A percentile compares a stretch with the other conserved stretches of the same genome.
Evolutionary conservation across 768 basidiomycete species (phyloP).

Genomic region (Erythrobasidium yunnanense): DNA sequence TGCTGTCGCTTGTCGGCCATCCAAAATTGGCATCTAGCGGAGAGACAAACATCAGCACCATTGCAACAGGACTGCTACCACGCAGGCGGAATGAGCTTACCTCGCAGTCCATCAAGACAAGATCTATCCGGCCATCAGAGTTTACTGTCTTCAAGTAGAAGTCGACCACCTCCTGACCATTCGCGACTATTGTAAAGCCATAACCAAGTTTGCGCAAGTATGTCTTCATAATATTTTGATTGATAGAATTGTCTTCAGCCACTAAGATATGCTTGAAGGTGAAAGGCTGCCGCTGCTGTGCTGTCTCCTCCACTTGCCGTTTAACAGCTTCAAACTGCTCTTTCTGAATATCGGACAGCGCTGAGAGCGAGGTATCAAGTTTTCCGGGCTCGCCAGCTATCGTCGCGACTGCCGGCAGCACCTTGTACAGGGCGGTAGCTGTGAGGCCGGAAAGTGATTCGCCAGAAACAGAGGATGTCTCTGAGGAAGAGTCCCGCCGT

Average conservation of each 20-base stretch:
- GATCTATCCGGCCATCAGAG: slow-evolving; percentile 1
- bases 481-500: background rate
- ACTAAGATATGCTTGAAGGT: slow-evolving; percentile 20
- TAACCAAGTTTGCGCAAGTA: slow-evolving; percentile 9
- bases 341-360: slow-evolving; percentile 10
- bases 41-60: background rate
- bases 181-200: slow-evolving; percentile 1
- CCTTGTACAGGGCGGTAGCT: background rate
- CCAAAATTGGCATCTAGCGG: slow-evolving; percentile 13
- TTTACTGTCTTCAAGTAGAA: background rate
- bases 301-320: background rate
- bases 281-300: background rate
- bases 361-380: background rate
- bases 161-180: slow-evolving; percentile 17
- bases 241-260: slow-evolving; percentile 21
- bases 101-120: slow-evolving; percentile 21
- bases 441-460: background rate
- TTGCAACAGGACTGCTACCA: background rate
- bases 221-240: slow-evolving; percentile 24
- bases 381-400: too few relatives aligned
- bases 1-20: slow-evolving; percentile 9
- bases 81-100: background rate
- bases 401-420: background rate
- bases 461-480: background rate
- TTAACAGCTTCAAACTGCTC: background rate